phyloP scores from a whole-genome alignment of 148 eudicot genomes.

The Limonium bicolor region DNA sequence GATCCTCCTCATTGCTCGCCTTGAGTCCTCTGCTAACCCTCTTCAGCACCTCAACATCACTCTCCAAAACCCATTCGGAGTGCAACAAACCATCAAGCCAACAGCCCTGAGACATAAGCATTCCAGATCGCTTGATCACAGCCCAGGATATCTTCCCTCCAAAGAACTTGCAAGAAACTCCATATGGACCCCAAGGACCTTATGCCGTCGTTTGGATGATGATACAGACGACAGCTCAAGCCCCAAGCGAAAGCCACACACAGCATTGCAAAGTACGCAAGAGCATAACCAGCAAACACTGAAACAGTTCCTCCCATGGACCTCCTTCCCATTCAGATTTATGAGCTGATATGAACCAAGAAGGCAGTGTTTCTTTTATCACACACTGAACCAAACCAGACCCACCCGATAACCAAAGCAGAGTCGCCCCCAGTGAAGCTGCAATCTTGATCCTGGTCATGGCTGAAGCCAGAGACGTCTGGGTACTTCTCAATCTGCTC shows the following conservation, averaged over 20 bases:
- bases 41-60: constrained; percentile 47
- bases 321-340: constrained; percentile 11
- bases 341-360: constrained; percentile 73
- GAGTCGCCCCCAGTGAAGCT: constrained; percentile 72
- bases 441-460: constrained; percentile 68
- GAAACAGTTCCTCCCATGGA: constrained; percentile 23
- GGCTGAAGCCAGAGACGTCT: constrained; percentile 61
- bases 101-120: constrained; percentile 65
- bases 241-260: constrained; percentile 85
- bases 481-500: too few species aligned
- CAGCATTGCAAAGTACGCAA: constrained; percentile 69
- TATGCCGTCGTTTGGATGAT: constrained; percentile 27
- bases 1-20: constrained; percentile 61
- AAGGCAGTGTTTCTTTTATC: constrained; percentile 61
- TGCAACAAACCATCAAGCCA: constrained; percentile 64
- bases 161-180: constrained; percentile 62
- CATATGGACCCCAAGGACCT: constrained; percentile 38
- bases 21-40: constrained; percentile 60
- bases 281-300: constrained; percentile 60
- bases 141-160: constrained; percentile 81
- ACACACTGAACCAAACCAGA: constrained; percentile 38
- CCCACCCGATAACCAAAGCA: constrained; percentile 84
- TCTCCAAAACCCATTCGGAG: constrained; percentile 66
- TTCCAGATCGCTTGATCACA: constrained; percentile 68
- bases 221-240: constrained; percentile 23